Percentiles rank a stretch among this genome's conserved stretches.
These are phyloP conservation scores for Austroboletus novae-zelandiae DNA, from an alignment of 1,284 basidiomycete genomes.

Conservation along the genomic window DNA sequence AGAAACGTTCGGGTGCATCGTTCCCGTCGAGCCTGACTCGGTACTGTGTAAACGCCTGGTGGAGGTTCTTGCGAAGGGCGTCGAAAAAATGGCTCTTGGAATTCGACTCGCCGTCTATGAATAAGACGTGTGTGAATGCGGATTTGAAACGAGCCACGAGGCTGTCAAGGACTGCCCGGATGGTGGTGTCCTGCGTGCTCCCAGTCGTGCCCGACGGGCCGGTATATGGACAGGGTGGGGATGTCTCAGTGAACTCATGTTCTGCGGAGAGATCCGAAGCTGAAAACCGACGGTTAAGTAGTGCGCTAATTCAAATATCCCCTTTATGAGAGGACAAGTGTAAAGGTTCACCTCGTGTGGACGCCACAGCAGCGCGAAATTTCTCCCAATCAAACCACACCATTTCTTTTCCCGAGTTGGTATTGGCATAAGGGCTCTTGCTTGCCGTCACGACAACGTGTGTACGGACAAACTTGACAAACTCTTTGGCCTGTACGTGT, in stretches of 20 bases:
- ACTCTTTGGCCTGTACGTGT: constrained; percentile 9
- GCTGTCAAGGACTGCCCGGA: constrained; percentile 3
- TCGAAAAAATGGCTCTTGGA: constrained; percentile 2
- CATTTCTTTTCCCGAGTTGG: not conserved
- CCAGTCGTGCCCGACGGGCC: not conserved
- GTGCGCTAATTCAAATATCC: not conserved
- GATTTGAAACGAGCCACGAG: constrained; percentile 6
- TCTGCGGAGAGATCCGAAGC: constrained; percentile 2
- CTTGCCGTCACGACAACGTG: constrained; percentile 1
- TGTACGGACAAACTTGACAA: constrained; percentile 4
- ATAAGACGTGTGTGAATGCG: not conserved
- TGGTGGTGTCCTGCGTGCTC: not conserved
- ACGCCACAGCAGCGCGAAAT: constrained; percentile 1
- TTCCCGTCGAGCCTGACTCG: constrained; percentile 1
- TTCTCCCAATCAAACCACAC: constrained; percentile 5
- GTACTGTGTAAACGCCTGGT: constrained; percentile 5
- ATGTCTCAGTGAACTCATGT: not conserved
- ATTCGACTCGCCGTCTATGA: not conserved
- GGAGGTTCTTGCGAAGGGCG: constrained; percentile 7
- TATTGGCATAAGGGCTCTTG: not conserved
- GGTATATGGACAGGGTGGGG: not conserved
- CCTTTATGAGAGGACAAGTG: not conserved
- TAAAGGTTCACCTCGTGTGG: not conserved
- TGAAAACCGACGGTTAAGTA: not conserved
- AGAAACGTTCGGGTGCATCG: constrained; percentile 1